A percentile compares a stretch with the other conserved stretches of the same genome.
Evolutionary conservation across 805 yeast genomes (phyloP).

Genomic region (Metschnikowia henanensis): DNA sequence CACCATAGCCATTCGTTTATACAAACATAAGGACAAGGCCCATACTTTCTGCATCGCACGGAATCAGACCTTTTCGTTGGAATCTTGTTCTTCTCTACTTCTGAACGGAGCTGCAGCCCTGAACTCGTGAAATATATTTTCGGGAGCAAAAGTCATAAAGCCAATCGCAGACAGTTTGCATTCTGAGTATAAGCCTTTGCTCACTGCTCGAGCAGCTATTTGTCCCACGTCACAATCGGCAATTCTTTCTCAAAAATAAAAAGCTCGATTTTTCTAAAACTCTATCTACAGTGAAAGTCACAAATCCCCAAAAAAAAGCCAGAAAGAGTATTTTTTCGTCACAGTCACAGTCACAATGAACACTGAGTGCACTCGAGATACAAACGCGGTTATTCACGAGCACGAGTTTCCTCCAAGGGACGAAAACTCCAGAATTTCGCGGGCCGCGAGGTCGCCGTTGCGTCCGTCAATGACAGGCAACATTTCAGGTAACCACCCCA

Average conservation of each 20-base stretch:
- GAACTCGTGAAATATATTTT: too few species aligned
- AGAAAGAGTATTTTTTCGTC: too few species aligned
- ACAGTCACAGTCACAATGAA: slow-evolving; percentile 1
- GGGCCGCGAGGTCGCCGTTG: slow-evolving; percentile 8
- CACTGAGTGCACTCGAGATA: neutral
- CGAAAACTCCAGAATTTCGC: neutral
- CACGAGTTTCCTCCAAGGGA: slow-evolving; percentile 3
- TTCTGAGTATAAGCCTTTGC: too few species aligned
- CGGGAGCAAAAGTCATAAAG: too few species aligned
- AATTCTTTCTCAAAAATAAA: neutral
- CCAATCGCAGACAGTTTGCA: too few species aligned
- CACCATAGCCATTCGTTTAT: slow-evolving; percentile 4
- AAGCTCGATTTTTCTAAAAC: neutral
- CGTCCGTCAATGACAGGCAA: slow-evolving; percentile 2
- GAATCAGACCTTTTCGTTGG: too few species aligned
- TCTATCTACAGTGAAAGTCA: neutral
- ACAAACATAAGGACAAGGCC: neutral
- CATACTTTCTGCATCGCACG: too few species aligned
- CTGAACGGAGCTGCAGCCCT: too few species aligned
- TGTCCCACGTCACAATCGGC: too few species aligned
- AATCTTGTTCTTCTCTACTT: too few species aligned
- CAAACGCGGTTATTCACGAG: neutral
- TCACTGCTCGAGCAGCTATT: too few species aligned
- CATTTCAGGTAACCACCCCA: neutral
- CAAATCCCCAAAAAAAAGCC: neutral